These are phyloP conservation scores for Teratosphaeria nubilosa DNA, from an alignment of 2,329 filamentous ascomycete genomes.

Conservation along the genomic window DNA sequence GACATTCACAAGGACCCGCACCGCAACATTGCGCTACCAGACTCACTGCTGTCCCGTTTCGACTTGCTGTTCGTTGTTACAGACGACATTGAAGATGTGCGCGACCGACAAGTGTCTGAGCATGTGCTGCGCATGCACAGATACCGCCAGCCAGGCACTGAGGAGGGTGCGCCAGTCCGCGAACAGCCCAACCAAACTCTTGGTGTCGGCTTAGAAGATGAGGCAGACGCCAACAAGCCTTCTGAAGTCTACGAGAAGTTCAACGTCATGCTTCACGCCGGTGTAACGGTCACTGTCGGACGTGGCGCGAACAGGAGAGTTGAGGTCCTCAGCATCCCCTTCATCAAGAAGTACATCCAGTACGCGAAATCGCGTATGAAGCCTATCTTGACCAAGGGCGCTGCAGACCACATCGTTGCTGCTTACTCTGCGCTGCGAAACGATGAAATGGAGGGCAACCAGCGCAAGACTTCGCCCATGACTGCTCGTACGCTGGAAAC, in stretches of 20 bases:
- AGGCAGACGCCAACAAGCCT: constrained; percentile 61
- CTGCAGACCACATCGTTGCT: constrained; percentile 80
- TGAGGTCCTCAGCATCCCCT: constrained; percentile 88
- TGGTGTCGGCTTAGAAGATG: constrained; percentile 73
- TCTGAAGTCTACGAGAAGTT: constrained; percentile 95
- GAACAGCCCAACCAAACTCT: constrained; percentile 77
- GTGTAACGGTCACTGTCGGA: constrained; percentile 66
- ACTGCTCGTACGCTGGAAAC: constrained; percentile 96
- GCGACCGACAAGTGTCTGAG: constrained; percentile 85
- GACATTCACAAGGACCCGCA: constrained; percentile 98
- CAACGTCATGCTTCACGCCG: constrained; percentile 89
- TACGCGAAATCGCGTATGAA: constrained; percentile 90
- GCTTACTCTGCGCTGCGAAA: constrained; percentile 90
- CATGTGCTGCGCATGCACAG: constrained; percentile 96
- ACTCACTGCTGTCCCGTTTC: constrained; percentile 95
- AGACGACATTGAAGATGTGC: constrained; percentile 90
- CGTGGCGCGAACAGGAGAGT: constrained; percentile 65
- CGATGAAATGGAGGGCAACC: constrained; percentile 89
- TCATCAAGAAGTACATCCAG: constrained; percentile 99
- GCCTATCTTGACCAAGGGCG: constrained; percentile 81
- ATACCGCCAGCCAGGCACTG: constrained; percentile 82
- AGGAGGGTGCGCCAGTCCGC: constrained; percentile 88
- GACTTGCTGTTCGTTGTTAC: constrained; percentile 96
- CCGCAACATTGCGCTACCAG: constrained; percentile 93
- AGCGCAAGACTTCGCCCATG: constrained; percentile 86